phyloP scores from a whole-genome alignment of 2,329 filamentous ascomycete genomes.

The Talaromyces verruculosus region DNA sequence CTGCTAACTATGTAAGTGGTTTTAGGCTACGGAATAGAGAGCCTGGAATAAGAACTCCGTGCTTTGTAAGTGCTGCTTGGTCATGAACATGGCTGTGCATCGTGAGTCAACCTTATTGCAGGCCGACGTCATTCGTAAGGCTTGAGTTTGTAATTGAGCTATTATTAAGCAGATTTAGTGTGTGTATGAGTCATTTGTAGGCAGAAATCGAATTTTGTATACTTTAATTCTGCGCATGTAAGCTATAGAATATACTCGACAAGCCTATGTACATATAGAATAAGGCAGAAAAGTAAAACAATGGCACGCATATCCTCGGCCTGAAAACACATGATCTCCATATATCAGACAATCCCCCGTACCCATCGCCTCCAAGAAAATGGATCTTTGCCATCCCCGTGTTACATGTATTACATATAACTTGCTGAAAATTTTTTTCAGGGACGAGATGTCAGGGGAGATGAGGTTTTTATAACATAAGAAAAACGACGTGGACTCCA shows the following conservation, averaged over 20 bases:
- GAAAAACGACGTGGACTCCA: background rate
- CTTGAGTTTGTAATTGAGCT: background rate
- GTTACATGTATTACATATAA: background rate
- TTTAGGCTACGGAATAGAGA: background rate
- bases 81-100: slow-evolving; percentile 5
- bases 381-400: slow-evolving; percentile 1
- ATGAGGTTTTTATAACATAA: slow-evolving; percentile 8
- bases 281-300: background rate
- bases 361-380: slow-evolving; percentile 1
- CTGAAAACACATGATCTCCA: background rate
- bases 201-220: background rate
- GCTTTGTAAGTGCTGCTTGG: background rate
- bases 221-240: background rate
- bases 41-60: background rate
- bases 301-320: background rate
- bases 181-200: background rate
- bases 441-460: background rate
- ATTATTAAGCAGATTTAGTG: background rate
- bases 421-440: background rate
- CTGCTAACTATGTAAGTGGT: background rate
- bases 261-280: background rate
- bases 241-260: background rate
- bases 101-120: background rate
- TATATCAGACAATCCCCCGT: background rate
- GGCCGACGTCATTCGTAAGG: background rate